These are phyloP conservation scores for Thermochaetoides dissita DNA, from an alignment of 2,329 filamentous ascomycete species.

Conservation along the genomic window DNA sequence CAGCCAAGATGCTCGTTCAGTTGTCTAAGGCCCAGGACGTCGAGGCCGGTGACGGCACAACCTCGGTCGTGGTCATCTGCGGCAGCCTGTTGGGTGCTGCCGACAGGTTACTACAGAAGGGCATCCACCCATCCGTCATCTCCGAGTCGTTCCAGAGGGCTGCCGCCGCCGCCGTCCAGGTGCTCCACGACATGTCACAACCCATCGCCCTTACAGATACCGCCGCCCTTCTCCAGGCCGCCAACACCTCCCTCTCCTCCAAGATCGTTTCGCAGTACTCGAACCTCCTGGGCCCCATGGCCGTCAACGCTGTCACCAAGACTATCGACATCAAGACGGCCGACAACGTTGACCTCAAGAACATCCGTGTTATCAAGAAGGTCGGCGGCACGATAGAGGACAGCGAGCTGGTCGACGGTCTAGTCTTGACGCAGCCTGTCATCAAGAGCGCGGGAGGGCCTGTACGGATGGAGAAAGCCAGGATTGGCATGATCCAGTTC, in stretches of 20 bases:
- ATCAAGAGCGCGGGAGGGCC: slow-evolving; percentile 90
- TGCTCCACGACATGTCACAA: slow-evolving; percentile 90
- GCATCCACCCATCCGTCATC: slow-evolving; percentile 94
- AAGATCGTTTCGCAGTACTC: slow-evolving; percentile 99
- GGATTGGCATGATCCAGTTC: slow-evolving; percentile 95
- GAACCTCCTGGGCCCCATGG: slow-evolving; percentile 90
- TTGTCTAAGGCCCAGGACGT: slow-evolving; percentile 95
- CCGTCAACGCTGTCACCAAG: slow-evolving; percentile 89
- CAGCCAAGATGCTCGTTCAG: slow-evolving; percentile 97
- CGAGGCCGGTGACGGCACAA: slow-evolving; percentile 95
- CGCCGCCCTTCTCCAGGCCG: slow-evolving; percentile 82
- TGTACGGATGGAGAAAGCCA: slow-evolving; percentile 88
- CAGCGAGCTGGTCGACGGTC: slow-evolving; percentile 87
- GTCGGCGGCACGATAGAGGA: slow-evolving; percentile 96
- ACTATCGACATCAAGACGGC: slow-evolving; percentile 92
- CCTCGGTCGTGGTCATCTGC: slow-evolving; percentile 94
- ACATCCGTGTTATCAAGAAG: slow-evolving; percentile 96
- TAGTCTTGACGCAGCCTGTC: slow-evolving; percentile 83
- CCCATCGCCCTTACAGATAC: slow-evolving; percentile 83
- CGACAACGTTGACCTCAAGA: slow-evolving; percentile 90
- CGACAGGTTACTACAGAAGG: slow-evolving; percentile 78
- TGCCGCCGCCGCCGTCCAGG: slow-evolving; percentile 72
- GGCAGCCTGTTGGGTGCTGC: slow-evolving; percentile 89
- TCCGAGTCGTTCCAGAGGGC: slow-evolving; percentile 96
- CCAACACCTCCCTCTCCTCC: slow-evolving; percentile 90